Percentiles rank a stretch among this genome's conserved stretches.
These are phyloP conservation scores for Trichoderma reesei DNA, from an alignment of 495 filamentous ascomycete genomes.

Conservation along the genomic window DNA sequence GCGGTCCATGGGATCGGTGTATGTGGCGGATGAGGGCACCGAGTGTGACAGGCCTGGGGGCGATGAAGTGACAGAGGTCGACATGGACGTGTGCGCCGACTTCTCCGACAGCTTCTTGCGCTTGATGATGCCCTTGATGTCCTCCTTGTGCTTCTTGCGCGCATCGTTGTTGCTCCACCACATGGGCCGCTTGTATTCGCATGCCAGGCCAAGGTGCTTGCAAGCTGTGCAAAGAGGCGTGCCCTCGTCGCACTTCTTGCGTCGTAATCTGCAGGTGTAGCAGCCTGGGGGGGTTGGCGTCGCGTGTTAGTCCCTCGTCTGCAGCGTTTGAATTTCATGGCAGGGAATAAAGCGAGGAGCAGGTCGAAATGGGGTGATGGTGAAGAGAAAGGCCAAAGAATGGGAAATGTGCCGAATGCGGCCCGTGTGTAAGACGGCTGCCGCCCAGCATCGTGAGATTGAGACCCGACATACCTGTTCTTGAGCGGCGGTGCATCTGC, in stretches of 20 bases:
- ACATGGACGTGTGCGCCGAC: conserved; percentile 45
- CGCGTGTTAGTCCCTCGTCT: conserved; percentile 19
- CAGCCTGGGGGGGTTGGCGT: conserved; percentile 53
- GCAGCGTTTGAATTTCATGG: neutral
- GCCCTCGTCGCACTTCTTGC: conserved; percentile 97
- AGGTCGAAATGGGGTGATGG: conserved; percentile 7
- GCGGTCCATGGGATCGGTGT: conserved; percentile 60
- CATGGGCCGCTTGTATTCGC: conserved; percentile 91
- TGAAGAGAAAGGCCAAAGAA: conserved; percentile 11
- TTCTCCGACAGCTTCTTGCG: conserved; percentile 90
- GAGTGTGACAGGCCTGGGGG: conserved; percentile 77
- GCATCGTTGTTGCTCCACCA: conserved; percentile 95
- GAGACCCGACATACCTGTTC: conserved; percentile 61
- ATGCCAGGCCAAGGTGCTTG: conserved; percentile 73
- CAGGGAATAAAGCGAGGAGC: conserved; percentile 9
- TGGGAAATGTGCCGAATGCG: neutral
- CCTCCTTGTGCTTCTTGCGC: conserved; percentile 78
- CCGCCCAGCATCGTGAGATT: conserved; percentile 12
- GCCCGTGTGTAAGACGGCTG: conserved; percentile 10
- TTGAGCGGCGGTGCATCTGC: conserved; percentile 86
- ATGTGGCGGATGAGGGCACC: conserved; percentile 67
- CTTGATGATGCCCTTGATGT: conserved; percentile 95
- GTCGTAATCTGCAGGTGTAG: conserved; percentile 88
- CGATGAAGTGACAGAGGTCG: conserved; percentile 43
- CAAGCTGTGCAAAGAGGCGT: conserved; percentile 80